Evolutionary conservation across 2,329 filamentous ascomycete species (phyloP).

Genomic region (Phyllosticta paracitricarpa): DNA sequence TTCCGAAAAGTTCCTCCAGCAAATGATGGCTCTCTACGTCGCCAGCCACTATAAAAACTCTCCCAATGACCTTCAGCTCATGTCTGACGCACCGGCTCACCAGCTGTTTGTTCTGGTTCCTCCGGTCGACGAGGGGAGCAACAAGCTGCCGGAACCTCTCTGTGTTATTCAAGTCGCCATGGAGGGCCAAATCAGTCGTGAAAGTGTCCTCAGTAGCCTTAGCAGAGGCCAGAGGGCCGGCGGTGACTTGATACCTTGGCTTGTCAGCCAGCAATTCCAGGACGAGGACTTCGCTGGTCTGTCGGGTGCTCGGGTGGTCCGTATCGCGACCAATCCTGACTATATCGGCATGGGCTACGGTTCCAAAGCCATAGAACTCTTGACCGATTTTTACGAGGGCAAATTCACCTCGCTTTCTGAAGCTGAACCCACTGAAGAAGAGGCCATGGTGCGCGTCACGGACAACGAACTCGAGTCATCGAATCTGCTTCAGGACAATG

Average conservation of each 20-base stretch:
- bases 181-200: constrained; percentile 87
- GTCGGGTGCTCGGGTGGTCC: constrained; percentile 82
- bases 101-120: constrained; percentile 91
- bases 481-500: constrained; percentile 72
- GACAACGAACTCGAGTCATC: constrained; percentile 70
- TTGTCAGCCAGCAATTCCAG: constrained; percentile 96
- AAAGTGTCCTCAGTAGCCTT: constrained; percentile 83
- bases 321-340: constrained; percentile 93
- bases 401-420: constrained; percentile 82
- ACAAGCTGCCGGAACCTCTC: constrained; percentile 79
- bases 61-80: constrained; percentile 93
- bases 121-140: constrained; percentile 66
- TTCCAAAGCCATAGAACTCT: constrained; percentile 72
- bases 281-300: constrained; percentile 92
- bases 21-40: constrained; percentile 96
- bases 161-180: constrained; percentile 91
- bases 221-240: constrained; percentile 80
- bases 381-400: constrained; percentile 88
- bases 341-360: constrained; percentile 92
- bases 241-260: constrained; percentile 93
- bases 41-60: constrained; percentile 98
- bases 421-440: constrained; percentile 43
- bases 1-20: constrained; percentile 92
- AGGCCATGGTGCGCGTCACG: constrained; percentile 65
- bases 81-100: constrained; percentile 95